Conservation (phyloP, 257 asterid species). For the Solanum corneliomulleri region DNA sequence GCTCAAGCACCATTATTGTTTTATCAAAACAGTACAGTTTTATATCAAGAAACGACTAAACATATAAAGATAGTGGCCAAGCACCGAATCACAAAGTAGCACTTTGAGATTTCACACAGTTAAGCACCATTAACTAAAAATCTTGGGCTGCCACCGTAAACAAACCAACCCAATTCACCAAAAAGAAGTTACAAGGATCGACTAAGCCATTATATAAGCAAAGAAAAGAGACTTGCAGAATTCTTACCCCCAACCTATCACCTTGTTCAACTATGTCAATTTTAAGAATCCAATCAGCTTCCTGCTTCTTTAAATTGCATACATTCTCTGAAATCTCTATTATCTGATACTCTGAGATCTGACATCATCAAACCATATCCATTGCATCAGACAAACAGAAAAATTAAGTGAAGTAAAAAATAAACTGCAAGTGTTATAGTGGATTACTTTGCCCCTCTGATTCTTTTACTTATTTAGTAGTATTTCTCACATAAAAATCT, state of each 20-base stretch:
- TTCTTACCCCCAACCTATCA: slow-evolving; percentile 63
- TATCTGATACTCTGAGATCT: slow-evolving; percentile 77
- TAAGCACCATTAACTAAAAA: neutral
- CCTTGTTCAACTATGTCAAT: slow-evolving; percentile 87
- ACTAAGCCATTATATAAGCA: neutral
- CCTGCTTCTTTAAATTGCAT: slow-evolving; percentile 87
- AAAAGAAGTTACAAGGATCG: neutral
- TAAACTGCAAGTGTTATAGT: neutral
- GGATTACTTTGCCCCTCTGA: neutral
- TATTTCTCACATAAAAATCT: neutral
- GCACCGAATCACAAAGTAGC: neutral
- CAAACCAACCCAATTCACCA: neutral
- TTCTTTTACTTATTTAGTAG: neutral
- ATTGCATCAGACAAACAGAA: neutral
- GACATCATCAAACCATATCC: slow-evolving; percentile 9
- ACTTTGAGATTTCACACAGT: neutral
- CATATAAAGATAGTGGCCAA: neutral
- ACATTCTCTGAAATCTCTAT: slow-evolving; percentile 91
- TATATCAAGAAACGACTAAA: neutral
- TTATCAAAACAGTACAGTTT: neutral
- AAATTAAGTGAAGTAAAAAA: neutral
- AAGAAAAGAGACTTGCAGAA: neutral
- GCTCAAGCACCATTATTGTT: neutral
- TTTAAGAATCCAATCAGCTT: slow-evolving; percentile 98
- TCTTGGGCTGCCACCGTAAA: neutral